A percentile compares a stretch with the other conserved stretches of the same genome.
phyloP scores from a whole-genome alignment of 306 rosid genomes.

The Malus sylvestris region DNA sequence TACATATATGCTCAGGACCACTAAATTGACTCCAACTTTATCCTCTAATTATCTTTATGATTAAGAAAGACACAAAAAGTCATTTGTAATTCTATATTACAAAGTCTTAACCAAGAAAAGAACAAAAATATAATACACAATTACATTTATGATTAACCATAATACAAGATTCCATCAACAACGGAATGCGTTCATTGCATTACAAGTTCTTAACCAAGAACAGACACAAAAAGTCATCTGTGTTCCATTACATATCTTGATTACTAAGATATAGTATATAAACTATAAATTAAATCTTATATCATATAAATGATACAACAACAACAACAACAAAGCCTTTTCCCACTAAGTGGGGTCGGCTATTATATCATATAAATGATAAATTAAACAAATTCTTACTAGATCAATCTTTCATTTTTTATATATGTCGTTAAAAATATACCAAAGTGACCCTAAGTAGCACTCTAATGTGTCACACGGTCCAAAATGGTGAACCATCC shows the following conservation, averaged over 20 bases:
- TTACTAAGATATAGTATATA: background rate
- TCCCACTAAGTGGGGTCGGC: too few species aligned
- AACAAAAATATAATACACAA: too few species aligned
- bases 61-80: too few species aligned
- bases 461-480: background rate
- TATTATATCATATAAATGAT: background rate
- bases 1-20: too few species aligned
- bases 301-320: background rate
- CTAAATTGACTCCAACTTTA: background rate
- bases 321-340: too few species aligned
- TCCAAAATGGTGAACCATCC: background rate
- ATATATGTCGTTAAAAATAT: background rate
- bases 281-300: too few species aligned
- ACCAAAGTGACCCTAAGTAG: background rate
- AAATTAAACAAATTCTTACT: background rate
- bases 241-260: background rate
- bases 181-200: background rate
- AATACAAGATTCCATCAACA: background rate
- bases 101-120: too few species aligned
- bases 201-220: background rate
- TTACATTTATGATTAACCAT: background rate
- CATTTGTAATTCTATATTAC: too few species aligned
- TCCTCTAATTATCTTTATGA: background rate
- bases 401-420: background rate
- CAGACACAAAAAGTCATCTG: background rate